Conservation (phyloP, 2,329 filamentous ascomycete genomes). For the Lasiodiplodia sp. region DNA sequence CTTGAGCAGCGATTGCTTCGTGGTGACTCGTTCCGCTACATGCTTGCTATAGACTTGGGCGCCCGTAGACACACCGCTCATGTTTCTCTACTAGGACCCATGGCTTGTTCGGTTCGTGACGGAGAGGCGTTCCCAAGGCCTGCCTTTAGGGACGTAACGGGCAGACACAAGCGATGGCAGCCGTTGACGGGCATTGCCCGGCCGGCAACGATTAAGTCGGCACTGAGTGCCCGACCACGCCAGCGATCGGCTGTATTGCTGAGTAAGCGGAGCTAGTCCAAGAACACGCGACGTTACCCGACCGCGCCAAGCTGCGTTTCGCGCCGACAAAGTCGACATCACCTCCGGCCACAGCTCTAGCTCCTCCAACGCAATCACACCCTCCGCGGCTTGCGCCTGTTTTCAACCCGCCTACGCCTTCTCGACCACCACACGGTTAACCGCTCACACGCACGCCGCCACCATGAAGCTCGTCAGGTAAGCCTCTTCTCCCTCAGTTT, state of each 20-base stretch:
- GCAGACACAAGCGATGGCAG: neutral
- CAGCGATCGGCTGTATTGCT: neutral
- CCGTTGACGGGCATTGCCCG: neutral
- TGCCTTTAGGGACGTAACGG: neutral
- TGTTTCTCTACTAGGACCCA: neutral
- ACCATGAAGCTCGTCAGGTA: conserved; percentile 98
- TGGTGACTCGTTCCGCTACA: neutral
- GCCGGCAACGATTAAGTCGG: conserved; percentile 7
- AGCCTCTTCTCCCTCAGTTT: conserved; percentile 47
- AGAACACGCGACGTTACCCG: conserved; percentile 6
- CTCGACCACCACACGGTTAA: neutral
- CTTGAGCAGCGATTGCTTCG: neutral
- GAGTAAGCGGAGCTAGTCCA: conserved; percentile 2
- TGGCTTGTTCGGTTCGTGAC: neutral
- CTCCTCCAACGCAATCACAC: neutral
- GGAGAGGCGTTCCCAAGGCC: neutral
- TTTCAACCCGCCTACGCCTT: neutral
- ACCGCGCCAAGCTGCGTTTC: conserved; percentile 20
- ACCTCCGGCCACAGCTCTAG: conserved; percentile 20
- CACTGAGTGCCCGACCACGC: neutral
- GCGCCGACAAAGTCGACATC: conserved; percentile 29
- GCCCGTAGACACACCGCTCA: neutral
- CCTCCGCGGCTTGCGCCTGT: neutral
- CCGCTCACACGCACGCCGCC: conserved; percentile 37
- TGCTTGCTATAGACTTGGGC: neutral